Evolutionary conservation across 345 rosid species (phyloP).

Genomic region (Moringa oleifera): DNA sequence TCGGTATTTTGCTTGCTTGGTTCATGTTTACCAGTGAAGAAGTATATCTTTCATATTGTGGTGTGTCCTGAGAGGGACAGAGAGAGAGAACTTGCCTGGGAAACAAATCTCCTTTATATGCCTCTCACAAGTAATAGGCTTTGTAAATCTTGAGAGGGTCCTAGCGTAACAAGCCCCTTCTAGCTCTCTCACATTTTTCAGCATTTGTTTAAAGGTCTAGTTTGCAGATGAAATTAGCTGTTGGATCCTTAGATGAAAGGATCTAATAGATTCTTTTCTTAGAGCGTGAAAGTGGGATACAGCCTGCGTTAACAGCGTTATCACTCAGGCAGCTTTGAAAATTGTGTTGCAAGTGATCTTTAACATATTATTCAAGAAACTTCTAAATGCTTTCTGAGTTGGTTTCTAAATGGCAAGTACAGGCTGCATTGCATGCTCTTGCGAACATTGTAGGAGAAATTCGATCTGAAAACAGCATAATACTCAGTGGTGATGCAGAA

Average conservation of each 20-base stretch:
- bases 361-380: neutral
- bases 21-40: neutral
- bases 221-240: neutral
- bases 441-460: conserved; percentile 73
- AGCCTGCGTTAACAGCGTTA: neutral
- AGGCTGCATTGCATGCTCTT: conserved; percentile 86
- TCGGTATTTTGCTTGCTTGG: too few relatives aligned
- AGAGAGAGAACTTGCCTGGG: neutral
- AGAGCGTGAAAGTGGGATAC: neutral
- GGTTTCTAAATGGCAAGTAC: conserved; percentile 19
- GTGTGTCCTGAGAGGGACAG: neutral
- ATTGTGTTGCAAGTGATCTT: neutral
- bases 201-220: neutral
- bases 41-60: neutral
- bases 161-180: neutral
- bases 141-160: neutral
- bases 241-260: neutral
- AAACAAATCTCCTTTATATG: neutral
- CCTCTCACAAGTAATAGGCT: neutral
- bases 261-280: neutral
- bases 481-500: conserved; percentile 62
- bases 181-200: neutral
- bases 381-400: neutral
- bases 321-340: neutral
- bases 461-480: conserved; percentile 39